These are phyloP conservation scores for Candida germanica DNA, from an alignment of 805 yeast species.

Conservation along the genomic window DNA sequence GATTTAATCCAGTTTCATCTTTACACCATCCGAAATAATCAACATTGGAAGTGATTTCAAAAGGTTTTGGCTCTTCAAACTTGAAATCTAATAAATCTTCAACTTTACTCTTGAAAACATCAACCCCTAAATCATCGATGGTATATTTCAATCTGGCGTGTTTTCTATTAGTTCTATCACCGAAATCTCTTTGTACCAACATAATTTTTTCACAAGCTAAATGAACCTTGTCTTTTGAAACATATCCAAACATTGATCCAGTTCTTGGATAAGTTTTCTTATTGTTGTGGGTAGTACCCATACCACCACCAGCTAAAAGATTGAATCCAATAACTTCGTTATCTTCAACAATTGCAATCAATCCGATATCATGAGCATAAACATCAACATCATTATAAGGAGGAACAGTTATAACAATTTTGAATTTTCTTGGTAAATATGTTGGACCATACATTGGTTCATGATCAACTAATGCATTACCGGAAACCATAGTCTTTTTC, in stretches of 20 bases:
- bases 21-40: slow-evolving; percentile 93
- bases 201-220: slow-evolving; percentile 85
- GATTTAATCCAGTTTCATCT: slow-evolving; percentile 80
- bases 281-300: slow-evolving; percentile 98
- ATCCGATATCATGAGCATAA: slow-evolving; percentile 91
- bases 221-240: slow-evolving; percentile 62
- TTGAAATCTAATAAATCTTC: slow-evolving; percentile 79
- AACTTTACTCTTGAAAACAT: slow-evolving; percentile 71
- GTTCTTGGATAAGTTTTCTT: slow-evolving; percentile 95
- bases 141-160: slow-evolving; percentile 98
- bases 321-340: slow-evolving; percentile 76
- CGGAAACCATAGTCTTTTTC: slow-evolving; percentile 81
- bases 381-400: slow-evolving; percentile 97
- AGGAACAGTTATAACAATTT: slow-evolving; percentile 90
- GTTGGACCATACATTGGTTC: slow-evolving; percentile 88
- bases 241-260: slow-evolving; percentile 83
- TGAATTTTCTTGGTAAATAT: slow-evolving; percentile 93
- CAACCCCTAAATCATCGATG: slow-evolving; percentile 90
- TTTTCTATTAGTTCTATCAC: slow-evolving; percentile 94
- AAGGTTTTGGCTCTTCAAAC: slow-evolving; percentile 68
- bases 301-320: slow-evolving; percentile 94
- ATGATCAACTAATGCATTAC: slow-evolving; percentile 72
- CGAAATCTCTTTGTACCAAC: slow-evolving; percentile 91
- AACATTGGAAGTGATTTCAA: slow-evolving; percentile 78
- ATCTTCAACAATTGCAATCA: slow-evolving; percentile 78